phyloP scores from a whole-genome alignment of 2,329 filamentous ascomycete species.

The Cercospora sp. region DNA sequence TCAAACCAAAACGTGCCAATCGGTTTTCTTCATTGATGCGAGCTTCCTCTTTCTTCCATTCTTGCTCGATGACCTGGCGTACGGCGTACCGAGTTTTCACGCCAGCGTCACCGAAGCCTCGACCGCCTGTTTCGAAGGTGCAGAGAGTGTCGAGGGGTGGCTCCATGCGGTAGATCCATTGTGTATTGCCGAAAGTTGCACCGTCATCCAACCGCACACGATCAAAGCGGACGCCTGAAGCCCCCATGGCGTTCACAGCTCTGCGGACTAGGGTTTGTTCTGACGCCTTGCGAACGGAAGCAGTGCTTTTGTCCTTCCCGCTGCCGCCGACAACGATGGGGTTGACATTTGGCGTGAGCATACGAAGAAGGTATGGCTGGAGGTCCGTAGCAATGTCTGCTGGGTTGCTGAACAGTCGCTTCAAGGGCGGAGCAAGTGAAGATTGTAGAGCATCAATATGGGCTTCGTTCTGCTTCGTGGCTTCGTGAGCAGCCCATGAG shows the following conservation, averaged over 20 bases:
- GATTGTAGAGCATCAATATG: conserved; percentile 72
- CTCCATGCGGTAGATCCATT: conserved; percentile 90
- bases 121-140: conserved; percentile 68
- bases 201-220: conserved; percentile 70
- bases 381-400: conserved; percentile 79
- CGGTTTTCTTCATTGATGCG: conserved; percentile 66
- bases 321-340: conserved; percentile 74
- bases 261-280: conserved; percentile 80
- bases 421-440: conserved; percentile 69
- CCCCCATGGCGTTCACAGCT: conserved; percentile 79
- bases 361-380: conserved; percentile 77
- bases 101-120: conserved; percentile 53
- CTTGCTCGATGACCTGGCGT: conserved; percentile 88
- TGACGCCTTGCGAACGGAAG: conserved; percentile 82
- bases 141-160: conserved; percentile 81
- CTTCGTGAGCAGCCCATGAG: conserved; percentile 78
- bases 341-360: conserved; percentile 86
- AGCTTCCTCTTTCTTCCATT: conserved; percentile 72
- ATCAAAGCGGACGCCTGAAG: conserved; percentile 78
- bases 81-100: conserved; percentile 84
- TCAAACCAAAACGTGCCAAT: conserved; percentile 65
- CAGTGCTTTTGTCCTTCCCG: conserved; percentile 46
- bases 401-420: conserved; percentile 74
- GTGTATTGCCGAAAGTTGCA: conserved; percentile 25
- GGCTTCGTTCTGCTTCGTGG: conserved; percentile 74